Evolutionary conservation across 208 protist species (phyloP), one percentile per base, ranked within the genome.

Genomic region (Wallacemonas collosoma): DNA sequence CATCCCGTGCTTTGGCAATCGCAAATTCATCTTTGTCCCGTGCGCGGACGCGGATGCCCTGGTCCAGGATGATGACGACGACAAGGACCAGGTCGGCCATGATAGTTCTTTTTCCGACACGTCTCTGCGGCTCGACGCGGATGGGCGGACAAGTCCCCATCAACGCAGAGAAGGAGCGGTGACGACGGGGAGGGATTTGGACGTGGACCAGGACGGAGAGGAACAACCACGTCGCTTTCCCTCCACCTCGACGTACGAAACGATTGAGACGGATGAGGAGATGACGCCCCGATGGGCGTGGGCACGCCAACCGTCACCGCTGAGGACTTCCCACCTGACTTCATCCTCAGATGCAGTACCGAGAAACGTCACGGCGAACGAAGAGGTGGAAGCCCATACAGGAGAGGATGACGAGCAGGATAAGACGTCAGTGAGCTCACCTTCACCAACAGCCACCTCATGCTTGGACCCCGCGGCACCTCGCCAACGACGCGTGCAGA

Each of bases 21-120:
- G 80, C 36, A 91, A 90, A 26, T 94, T 96, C 68, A 84, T 93
- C 60, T 96, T 96, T 68, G 74, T 87, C 7, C 50, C 69, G 2
- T 81, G 79, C 67, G 56, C 48, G 44, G 72, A 81, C 68, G 73
- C 79, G 2, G 71, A 74, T 56, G 64, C 60, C 3, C 64, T 83
- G 5, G 66, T 83, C n/a, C 66, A 61, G 3, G 72, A 65, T 11
- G 55, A 69, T 1, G 48, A 73, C 43, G 14, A 43, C 51, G 51
- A 71, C 39, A 53, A 61, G 26, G 68, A 48, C 2, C 47, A 56
- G 45, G 35, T 3, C 43, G 26, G 53, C 53, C 1, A 57, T 17
- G 17, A 6, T n/a, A 8, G 17, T 17, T 36, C 6, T 17, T 57
- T 5, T n/a, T 36, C 9, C 53, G 53, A 17, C 17, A 26, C 9